Percentiles rank a stretch among this genome's conserved stretches.
phyloP scores from a whole-genome alignment of 495 filamentous ascomycete genomes.

The Friedmanniomyces simplex region DNA sequence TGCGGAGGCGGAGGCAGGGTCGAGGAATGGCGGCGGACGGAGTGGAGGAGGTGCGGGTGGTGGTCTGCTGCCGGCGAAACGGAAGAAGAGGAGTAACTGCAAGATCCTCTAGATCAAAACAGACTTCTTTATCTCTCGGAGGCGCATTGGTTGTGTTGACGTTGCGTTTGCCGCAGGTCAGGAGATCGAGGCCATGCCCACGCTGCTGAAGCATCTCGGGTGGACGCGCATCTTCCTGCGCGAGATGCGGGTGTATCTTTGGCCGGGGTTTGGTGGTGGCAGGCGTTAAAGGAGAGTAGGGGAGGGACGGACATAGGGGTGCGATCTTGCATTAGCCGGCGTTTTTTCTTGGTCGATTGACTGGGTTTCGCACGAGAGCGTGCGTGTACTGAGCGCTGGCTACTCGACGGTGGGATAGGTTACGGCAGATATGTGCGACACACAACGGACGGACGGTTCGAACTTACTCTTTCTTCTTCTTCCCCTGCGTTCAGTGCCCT shows the following conservation, averaged over 20 bases:
- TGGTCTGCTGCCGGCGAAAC: constrained; percentile 19
- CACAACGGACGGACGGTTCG: neutral
- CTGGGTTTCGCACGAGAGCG: neutral
- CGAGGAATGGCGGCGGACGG: neutral
- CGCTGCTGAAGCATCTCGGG: constrained; percentile 4
- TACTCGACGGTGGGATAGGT: neutral
- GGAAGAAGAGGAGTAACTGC: constrained; percentile 65
- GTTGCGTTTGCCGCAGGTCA: constrained; percentile 8
- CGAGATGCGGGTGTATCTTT: constrained; percentile 16
- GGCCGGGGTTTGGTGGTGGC: neutral
- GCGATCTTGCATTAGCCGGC: neutral
- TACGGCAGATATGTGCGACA: neutral
- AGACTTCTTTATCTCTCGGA: neutral
- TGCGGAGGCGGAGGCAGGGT: constrained; percentile 36
- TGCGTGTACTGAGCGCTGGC: neutral
- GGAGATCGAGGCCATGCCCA: constrained; percentile 7
- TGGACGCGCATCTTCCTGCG: constrained; percentile 10
- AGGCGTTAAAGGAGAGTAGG: neutral
- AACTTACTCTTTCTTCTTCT: neutral
- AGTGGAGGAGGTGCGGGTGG: neutral
- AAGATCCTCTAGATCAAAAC: constrained; percentile 62
- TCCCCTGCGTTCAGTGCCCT: too few species aligned
- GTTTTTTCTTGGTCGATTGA: neutral
- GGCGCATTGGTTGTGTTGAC: neutral
- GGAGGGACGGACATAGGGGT: too few species aligned